phyloP scores from a whole-genome alignment of 2,329 filamentous ascomycete species.

The Emergomyces pasteurianus region DNA sequence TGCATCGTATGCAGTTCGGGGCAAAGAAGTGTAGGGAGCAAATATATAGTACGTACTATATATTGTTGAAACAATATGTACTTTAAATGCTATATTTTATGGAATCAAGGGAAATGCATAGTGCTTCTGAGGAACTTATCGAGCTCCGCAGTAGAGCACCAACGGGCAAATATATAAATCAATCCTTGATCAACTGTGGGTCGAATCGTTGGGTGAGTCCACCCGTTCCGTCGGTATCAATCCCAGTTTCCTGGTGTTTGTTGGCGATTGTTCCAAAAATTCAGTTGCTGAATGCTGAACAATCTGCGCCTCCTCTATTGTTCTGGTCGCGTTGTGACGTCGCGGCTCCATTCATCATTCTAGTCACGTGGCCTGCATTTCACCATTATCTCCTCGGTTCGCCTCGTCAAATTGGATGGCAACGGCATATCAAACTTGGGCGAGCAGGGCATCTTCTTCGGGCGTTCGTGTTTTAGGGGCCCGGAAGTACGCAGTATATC shows the following conservation, averaged over 20 bases:
- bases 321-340: neutral
- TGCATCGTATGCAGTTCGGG: neutral
- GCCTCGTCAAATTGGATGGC: neutral
- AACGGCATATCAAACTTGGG: neutral
- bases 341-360: neutral
- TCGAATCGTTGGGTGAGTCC: neutral
- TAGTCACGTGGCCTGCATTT: neutral
- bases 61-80: neutral
- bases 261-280: neutral
- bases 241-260: neutral
- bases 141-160: neutral
- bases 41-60: neutral
- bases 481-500: neutral
- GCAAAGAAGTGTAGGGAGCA: neutral
- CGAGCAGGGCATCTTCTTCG: neutral
- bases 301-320: neutral
- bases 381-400: neutral
- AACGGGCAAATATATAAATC: neutral
- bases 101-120: neutral
- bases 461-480: neutral
- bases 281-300: neutral
- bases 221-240: neutral
- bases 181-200: neutral
- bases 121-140: neutral
- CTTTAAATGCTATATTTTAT: too few species aligned